Evolutionary conservation across 495 filamentous ascomycete species (phyloP).

Genomic region (Xylaria intraflava): DNA sequence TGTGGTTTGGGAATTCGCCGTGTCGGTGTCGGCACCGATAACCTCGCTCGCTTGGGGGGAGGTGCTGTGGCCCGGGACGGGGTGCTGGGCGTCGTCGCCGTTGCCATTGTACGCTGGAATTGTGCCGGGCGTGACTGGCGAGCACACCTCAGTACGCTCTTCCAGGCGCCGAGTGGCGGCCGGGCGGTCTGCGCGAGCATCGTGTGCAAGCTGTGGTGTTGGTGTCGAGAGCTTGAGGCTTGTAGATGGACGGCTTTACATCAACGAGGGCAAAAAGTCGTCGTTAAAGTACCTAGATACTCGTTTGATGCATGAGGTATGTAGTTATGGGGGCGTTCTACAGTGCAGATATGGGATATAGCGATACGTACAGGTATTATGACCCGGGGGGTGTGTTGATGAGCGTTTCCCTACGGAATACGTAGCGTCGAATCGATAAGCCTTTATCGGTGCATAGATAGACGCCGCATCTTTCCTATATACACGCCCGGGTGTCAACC

Average conservation of each 20-base stretch:
- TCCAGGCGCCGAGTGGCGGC: slow-evolving; percentile 64
- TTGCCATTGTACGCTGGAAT: slow-evolving; percentile 30
- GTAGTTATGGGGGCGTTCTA: too few relatives aligned
- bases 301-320: too few relatives aligned
- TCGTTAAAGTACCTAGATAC: neutral
- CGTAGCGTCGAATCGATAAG: too few relatives aligned
- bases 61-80: slow-evolving; percentile 13
- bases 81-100: slow-evolving; percentile 20
- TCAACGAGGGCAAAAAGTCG: slow-evolving; percentile 1
- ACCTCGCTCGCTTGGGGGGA: too few relatives aligned
- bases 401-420: too few relatives aligned
- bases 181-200: slow-evolving; percentile 56
- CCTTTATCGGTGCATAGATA: too few relatives aligned
- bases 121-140: slow-evolving; percentile 34
- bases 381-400: too few relatives aligned
- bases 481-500: too few relatives aligned
- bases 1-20: slow-evolving; percentile 5
- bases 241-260: neutral
- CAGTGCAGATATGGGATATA: too few relatives aligned
- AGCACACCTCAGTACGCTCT: slow-evolving; percentile 46
- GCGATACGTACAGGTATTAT: too few relatives aligned
- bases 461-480: too few relatives aligned
- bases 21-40: neutral
- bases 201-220: slow-evolving; percentile 13
- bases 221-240: neutral